phyloP scores from a whole-genome alignment of 257 asterid species.

The Avicennia marina region DNA sequence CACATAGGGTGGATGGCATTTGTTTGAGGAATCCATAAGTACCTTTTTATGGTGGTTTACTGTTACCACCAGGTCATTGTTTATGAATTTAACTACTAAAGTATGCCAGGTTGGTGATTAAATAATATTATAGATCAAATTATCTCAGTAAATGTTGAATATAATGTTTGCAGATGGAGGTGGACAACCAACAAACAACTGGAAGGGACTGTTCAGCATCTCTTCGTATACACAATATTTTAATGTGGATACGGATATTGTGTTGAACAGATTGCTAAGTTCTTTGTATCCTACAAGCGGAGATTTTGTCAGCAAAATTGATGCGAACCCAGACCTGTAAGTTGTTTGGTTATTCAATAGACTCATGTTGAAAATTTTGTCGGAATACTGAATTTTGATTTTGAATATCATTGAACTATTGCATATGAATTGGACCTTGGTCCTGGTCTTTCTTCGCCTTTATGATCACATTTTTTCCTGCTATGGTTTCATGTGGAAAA shows the following conservation, averaged over 20 bases:
- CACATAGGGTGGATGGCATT: too few relatives aligned
- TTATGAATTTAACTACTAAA: not conserved
- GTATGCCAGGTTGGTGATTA: too few relatives aligned
- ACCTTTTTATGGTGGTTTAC: not conserved
- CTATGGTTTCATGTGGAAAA: not conserved
- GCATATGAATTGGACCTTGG: conserved; percentile 5
- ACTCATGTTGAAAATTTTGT: conserved; percentile 7
- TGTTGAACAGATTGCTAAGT: conserved; percentile 85
- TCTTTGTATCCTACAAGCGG: conserved; percentile 77
- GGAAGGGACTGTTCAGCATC: conserved; percentile 78
- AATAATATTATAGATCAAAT: not conserved
- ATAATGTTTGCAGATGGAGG: conserved; percentile 55
- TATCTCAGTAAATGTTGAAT: not conserved
- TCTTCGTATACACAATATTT: conserved; percentile 86
- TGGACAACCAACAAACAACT: conserved; percentile 57
- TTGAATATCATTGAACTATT: not conserved
- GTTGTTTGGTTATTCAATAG: conserved; percentile 31
- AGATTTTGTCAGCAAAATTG: conserved; percentile 84
- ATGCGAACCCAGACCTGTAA: conserved; percentile 98
- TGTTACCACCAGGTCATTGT: not conserved
- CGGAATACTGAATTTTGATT: not conserved
- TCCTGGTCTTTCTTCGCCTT: not conserved
- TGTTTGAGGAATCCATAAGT: too few relatives aligned
- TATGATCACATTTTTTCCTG: too few relatives aligned
- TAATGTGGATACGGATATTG: conserved; percentile 87